phyloP scores from a whole-genome alignment of 495 filamentous ascomycete species.

The Sordaria brevicollis region DNA sequence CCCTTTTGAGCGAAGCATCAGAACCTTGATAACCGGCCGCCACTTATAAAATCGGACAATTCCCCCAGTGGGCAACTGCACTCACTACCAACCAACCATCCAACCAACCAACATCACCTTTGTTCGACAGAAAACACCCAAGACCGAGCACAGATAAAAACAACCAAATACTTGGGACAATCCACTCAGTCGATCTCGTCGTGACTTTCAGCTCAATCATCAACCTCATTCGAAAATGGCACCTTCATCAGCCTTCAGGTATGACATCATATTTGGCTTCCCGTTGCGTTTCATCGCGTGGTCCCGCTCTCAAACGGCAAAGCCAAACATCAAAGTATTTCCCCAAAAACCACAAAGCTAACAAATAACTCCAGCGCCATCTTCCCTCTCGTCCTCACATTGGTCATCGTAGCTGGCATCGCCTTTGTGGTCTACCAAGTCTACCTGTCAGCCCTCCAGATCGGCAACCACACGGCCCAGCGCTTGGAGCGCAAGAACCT shows the following conservation, averaged over 20 bases:
- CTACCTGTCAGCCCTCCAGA: constrained; percentile 59
- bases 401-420: constrained; percentile 50
- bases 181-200: not conserved
- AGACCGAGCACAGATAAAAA: not conserved
- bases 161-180: not conserved
- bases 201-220: no score
- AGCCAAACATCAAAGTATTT: not conserved
- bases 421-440: constrained; percentile 63
- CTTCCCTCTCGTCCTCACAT: constrained; percentile 63
- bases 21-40: not conserved
- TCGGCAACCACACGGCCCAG: constrained; percentile 54
- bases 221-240: not conserved
- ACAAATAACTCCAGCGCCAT: constrained; percentile 38
- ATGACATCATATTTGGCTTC: not conserved
- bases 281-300: not conserved
- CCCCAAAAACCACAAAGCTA: not conserved
- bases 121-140: not conserved
- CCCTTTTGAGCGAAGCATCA: not conserved
- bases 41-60: not conserved
- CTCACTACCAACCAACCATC: not conserved
- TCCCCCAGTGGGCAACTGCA: not conserved
- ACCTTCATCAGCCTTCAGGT: not conserved
- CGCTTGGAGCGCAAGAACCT: constrained; percentile 80
- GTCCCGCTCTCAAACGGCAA: not conserved
- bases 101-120: no score